A percentile compares a stretch with the other conserved stretches of the same genome.
Evolutionary conservation across 179 eudicot species (phyloP).

Genomic region (Camellia oleifera): DNA sequence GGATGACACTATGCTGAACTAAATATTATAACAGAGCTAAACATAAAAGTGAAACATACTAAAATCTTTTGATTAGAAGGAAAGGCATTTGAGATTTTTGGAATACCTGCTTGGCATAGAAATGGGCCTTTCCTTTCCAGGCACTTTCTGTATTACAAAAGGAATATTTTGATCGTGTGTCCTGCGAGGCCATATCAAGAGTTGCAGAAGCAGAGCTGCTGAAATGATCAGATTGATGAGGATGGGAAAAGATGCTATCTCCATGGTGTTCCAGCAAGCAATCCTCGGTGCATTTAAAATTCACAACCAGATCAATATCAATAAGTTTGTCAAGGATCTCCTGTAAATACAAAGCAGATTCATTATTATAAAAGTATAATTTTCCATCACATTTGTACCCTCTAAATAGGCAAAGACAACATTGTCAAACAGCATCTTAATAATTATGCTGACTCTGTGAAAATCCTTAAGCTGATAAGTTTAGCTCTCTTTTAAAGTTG

Average conservation of each 20-base stretch:
- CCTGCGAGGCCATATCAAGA: constrained; percentile 17
- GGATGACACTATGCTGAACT: too few relatives aligned
- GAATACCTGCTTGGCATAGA: constrained; percentile 10
- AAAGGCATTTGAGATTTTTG: background rate
- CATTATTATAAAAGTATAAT: background rate
- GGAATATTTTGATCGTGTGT: constrained; percentile 24
- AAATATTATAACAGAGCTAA: background rate
- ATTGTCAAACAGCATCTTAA: background rate
- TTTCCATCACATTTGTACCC: background rate
- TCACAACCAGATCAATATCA: constrained; percentile 36
- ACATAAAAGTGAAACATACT: too few relatives aligned
- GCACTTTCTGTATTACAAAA: constrained; percentile 20
- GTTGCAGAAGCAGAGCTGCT: constrained; percentile 15
- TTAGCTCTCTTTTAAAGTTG: background rate
- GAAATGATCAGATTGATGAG: constrained; percentile 11
- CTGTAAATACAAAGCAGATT: constrained; percentile 10
- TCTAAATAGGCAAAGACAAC: background rate
- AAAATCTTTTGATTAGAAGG: background rate
- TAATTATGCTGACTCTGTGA: background rate
- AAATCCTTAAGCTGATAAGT: background rate
- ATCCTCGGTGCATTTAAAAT: constrained; percentile 32
- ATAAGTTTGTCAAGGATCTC: constrained; percentile 33
- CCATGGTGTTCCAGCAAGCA: constrained; percentile 14
- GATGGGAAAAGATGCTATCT: constrained; percentile 21
- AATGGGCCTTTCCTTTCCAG: background rate